Base-by-base conservation (phyloP, 179 eudicot genomes). In the Silene noctiflora region DNA sequence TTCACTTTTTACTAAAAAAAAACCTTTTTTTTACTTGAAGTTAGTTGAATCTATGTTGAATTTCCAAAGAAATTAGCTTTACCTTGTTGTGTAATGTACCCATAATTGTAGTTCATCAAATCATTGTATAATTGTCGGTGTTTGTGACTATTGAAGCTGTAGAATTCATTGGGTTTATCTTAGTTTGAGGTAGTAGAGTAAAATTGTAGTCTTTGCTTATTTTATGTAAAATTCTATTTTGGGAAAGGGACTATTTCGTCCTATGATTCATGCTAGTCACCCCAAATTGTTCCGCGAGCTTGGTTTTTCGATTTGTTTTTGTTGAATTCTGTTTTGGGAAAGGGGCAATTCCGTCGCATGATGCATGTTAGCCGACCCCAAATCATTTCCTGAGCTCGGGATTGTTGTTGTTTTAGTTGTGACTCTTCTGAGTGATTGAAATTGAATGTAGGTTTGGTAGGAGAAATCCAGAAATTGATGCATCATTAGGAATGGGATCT, bases 11-110 rank as follows among this genome's bases (percentile, higher is more conserved):
- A 35, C 19, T 24, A 29, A 39, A 39, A 46, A 24, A 39, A 56
- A 24, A 25, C 72, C 63, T 9, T 51, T 48, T 9, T 17, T 65
- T n/a, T 7, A 39, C 46, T 24, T 53, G n/a, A 42, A 44, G 76
- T 78, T 81, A 6, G 79, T 78, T 78, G 78, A 56, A 74, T 68
- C 39, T 69, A 3, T 16, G 78, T 81, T 78, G 81, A 74, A 81
- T 24, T 75, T 74, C 42, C 55, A 31, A 24, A 55, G 21, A 56
- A n/a, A 74, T 55, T 29, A 16, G 3, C 33, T 72, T 59, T 46
- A 46, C 33, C 31, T 33, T 62, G 19, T 31, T 59, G 21, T 58
- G 22, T 58, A 51, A 51, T 51, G 58, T 51, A 51, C n/a, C 58
- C n/a, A 51, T 51, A 13, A 51, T 51, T 51, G 58, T 51, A 16